Conservation (phyloP, 495 filamentous ascomycete genomes). For the Rhypophila decipiens region DNA sequence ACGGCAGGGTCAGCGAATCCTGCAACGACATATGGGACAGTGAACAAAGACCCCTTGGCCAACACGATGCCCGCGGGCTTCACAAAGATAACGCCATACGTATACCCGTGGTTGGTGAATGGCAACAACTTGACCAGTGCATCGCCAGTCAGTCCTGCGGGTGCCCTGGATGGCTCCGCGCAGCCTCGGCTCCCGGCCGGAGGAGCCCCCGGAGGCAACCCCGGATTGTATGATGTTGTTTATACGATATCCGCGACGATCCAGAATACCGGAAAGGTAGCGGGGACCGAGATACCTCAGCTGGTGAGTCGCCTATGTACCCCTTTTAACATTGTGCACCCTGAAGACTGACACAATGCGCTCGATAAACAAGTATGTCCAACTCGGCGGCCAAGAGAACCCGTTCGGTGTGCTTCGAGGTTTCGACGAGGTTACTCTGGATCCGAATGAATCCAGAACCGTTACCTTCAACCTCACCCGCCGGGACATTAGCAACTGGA, state of each 20-base stretch:
- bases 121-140: slow-evolving; percentile 16
- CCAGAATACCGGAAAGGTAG: slow-evolving; percentile 45
- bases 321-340: no score
- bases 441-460: slow-evolving; percentile 47
- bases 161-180: slow-evolving; percentile 56
- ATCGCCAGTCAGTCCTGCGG: slow-evolving; percentile 41
- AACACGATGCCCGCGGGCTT: slow-evolving; percentile 32
- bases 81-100: slow-evolving; percentile 30
- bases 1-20: slow-evolving; percentile 18
- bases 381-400: slow-evolving; percentile 55
- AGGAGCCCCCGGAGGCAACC: slow-evolving; percentile 77
- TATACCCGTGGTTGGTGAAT: slow-evolving; percentile 31
- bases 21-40: slow-evolving; percentile 25
- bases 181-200: slow-evolving; percentile 60
- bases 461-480: slow-evolving; percentile 67
- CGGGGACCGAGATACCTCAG: slow-evolving; percentile 54
- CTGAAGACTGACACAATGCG: neutral
- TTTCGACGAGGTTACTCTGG: slow-evolving; percentile 68
- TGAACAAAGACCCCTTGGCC: slow-evolving; percentile 20
- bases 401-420: slow-evolving; percentile 67
- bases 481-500: slow-evolving; percentile 76
- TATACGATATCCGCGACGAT: slow-evolving; percentile 41
- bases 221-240: slow-evolving; percentile 41
- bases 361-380: slow-evolving; percentile 47
- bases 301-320: slow-evolving; percentile 35